Percentiles rank a stretch among this genome's conserved stretches.
Evolutionary conservation across 306 rosid species (phyloP).

Genomic region (Argentina anserina): DNA sequence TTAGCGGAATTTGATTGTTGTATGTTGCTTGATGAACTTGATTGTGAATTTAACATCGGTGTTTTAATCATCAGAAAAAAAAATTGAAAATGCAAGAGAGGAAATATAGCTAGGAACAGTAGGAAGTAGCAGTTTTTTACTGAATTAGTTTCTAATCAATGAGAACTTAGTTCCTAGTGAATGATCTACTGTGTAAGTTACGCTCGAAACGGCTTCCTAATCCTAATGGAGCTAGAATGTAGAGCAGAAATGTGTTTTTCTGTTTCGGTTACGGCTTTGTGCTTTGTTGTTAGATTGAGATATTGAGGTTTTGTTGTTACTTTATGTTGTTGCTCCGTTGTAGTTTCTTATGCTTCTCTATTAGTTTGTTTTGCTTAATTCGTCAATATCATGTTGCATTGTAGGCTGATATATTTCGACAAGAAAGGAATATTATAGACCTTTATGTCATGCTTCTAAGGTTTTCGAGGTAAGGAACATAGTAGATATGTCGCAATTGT

Average conservation of each 20-base stretch:
- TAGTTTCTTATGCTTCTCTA: neutral
- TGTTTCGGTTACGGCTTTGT: neutral
- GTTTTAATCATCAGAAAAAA: no score
- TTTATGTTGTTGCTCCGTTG: neutral
- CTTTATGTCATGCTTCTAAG: slow-evolving; percentile 90
- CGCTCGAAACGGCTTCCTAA: neutral
- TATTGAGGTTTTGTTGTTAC: neutral
- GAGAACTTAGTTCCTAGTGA: neutral
- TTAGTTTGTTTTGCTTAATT: slow-evolving; percentile 18
- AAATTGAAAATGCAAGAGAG: no score
- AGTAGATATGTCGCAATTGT: neutral
- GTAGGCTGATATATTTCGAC: slow-evolving; percentile 91
- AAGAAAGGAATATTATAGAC: slow-evolving; percentile 79
- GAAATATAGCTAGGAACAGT: no score
- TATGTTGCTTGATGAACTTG: no score
- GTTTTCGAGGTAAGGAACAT: slow-evolving; percentile 69
- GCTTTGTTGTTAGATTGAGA: neutral
- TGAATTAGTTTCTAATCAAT: neutral
- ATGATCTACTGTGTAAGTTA: neutral
- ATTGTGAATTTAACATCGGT: no score
- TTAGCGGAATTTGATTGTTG: no score
- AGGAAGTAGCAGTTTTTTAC: neutral
- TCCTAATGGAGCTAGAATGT: neutral
- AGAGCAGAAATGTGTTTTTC: neutral
- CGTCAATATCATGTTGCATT: slow-evolving; percentile 26